These are phyloP conservation scores for Atkinsonella texensis DNA, from an alignment of 2,329 filamentous ascomycete species.

Conservation along the genomic window DNA sequence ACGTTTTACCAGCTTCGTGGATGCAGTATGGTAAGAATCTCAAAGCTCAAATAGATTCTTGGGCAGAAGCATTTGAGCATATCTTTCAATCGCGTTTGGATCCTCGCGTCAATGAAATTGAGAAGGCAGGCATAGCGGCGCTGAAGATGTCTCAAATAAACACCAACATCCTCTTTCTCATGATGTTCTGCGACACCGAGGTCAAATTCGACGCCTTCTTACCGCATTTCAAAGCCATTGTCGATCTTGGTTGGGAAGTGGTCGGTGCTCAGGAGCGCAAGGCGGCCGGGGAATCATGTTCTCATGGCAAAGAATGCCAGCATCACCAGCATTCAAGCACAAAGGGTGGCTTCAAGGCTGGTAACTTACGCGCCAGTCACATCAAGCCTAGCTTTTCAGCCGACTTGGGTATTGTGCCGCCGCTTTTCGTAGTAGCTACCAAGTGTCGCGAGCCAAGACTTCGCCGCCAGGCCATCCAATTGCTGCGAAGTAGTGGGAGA, in stretches of 20 bases:
- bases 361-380: slow-evolving; percentile 33
- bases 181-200: slow-evolving; percentile 48
- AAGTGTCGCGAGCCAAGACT: slow-evolving; percentile 48
- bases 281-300: slow-evolving; percentile 33
- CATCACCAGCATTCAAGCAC: slow-evolving; percentile 19
- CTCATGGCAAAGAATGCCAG: slow-evolving; percentile 29
- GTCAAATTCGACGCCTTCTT: slow-evolving; percentile 44
- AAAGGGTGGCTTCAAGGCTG: slow-evolving; percentile 27
- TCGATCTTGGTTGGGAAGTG: slow-evolving; percentile 45
- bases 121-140: slow-evolving; percentile 47
- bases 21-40: slow-evolving; percentile 36
- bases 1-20: slow-evolving; percentile 37
- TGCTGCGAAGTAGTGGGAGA: slow-evolving; percentile 46
- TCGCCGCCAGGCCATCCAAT: slow-evolving; percentile 47
- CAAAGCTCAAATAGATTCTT: slow-evolving; percentile 38
- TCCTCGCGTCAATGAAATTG: slow-evolving; percentile 38
- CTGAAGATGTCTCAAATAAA: slow-evolving; percentile 52
- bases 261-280: slow-evolving; percentile 45
- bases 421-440: slow-evolving; percentile 53
- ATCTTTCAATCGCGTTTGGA: slow-evolving; percentile 37
- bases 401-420: slow-evolving; percentile 51
- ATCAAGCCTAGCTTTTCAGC: slow-evolving; percentile 52
- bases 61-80: slow-evolving; percentile 44
- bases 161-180: slow-evolving; percentile 42
- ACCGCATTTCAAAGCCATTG: slow-evolving; percentile 39